Evolutionary conservation across 2,329 filamentous ascomycete genomes (phyloP).

Genomic region (Parastagonospora nodorum): DNA sequence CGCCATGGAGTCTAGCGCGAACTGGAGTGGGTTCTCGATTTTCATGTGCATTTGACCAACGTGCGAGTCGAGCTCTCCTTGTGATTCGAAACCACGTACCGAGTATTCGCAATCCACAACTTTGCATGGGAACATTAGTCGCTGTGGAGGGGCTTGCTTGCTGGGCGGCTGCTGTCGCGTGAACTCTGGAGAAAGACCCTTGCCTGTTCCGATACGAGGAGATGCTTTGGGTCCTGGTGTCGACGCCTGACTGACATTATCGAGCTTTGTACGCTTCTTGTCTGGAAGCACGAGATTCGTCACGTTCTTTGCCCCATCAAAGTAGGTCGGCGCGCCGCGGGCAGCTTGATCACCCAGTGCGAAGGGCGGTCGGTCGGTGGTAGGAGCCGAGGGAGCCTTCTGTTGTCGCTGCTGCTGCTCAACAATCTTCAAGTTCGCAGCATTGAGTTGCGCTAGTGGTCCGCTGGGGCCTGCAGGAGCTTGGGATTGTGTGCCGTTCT

Average conservation of each 20-base stretch:
- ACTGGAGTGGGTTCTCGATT: constrained; percentile 62
- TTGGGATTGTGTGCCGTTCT: constrained; percentile 18
- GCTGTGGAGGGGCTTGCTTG: constrained; percentile 47
- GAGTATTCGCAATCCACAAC: constrained; percentile 59
- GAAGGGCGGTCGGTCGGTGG: constrained; percentile 59
- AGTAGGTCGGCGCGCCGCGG: constrained; percentile 62
- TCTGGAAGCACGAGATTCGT: constrained; percentile 64
- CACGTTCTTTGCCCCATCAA: constrained; percentile 55
- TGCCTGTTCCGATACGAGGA: constrained; percentile 44
- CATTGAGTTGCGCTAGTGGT: constrained; percentile 41
- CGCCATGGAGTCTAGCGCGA: constrained; percentile 58
- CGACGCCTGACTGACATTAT: constrained; percentile 46
- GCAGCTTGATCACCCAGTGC: constrained; percentile 57
- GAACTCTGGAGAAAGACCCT: constrained; percentile 51
- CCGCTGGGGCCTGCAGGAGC: constrained; percentile 20
- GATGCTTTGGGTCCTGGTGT: constrained; percentile 50
- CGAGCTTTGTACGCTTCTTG: constrained; percentile 60
- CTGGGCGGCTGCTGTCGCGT: constrained; percentile 52
- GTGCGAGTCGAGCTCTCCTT: constrained; percentile 61
- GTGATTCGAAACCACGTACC: constrained; percentile 59
- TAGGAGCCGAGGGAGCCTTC: constrained; percentile 55
- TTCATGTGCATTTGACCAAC: constrained; percentile 58
- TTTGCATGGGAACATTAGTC: constrained; percentile 59
- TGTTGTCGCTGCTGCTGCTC: constrained; percentile 56
- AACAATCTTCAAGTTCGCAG: constrained; percentile 46